These are phyloP conservation scores for Daldinia sp. DNA, from an alignment of 2,329 filamentous ascomycete genomes.

Conservation along the genomic window DNA sequence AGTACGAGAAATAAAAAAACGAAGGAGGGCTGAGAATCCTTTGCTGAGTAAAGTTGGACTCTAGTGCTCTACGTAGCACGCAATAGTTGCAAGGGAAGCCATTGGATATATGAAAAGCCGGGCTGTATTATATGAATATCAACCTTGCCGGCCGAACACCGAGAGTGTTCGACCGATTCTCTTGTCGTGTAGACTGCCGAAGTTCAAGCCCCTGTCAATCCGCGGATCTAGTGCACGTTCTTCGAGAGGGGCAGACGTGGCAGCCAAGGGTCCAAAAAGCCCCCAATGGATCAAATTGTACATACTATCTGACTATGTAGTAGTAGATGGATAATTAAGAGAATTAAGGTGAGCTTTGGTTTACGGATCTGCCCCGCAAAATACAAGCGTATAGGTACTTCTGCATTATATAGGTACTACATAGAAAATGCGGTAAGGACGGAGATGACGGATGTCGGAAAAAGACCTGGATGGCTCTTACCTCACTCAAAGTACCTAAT, in stretches of 20 bases:
- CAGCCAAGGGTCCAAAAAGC: conserved; percentile 22
- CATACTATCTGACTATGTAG: no score
- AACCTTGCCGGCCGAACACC: conserved; percentile 8
- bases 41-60: conserved; percentile 1
- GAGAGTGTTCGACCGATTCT: conserved; percentile 4
- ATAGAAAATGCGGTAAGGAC: conserved; percentile 3
- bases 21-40: conserved; percentile 15
- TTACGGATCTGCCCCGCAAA: conserved; percentile 18
- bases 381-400: conserved; percentile 7
- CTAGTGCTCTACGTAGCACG: neutral
- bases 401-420: no score
- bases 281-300: conserved; percentile 20
- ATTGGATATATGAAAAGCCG: conserved; percentile 10
- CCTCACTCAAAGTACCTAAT: no score
- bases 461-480: conserved; percentile 9
- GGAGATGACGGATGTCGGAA: conserved; percentile 17
- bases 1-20: conserved; percentile 7
- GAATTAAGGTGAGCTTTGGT: conserved; percentile 21
- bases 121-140: neutral
- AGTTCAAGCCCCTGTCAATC: conserved; percentile 23
- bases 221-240: conserved; percentile 25
- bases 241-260: conserved; percentile 31
- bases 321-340: conserved; percentile 9
- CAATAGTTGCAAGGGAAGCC: neutral
- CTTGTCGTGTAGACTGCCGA: conserved; percentile 20